Base-by-base conservation (phyloP, 1,284 basidiomycete species). In the Xanthoconium separans region DNA sequence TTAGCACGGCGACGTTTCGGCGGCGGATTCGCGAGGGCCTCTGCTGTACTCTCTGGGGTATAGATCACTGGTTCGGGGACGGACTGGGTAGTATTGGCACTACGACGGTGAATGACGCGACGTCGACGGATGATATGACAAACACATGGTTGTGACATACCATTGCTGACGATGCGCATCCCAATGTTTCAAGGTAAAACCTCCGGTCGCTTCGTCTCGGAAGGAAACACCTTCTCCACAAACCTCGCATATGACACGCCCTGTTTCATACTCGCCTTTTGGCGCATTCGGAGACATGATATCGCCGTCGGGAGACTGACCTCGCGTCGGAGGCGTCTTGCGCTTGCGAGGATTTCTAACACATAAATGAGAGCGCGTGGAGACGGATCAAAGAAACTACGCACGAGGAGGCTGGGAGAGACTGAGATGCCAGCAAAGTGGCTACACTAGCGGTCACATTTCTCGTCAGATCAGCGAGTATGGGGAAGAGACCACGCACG, bases 1-100 rank as follows among this genome's bases (percentile, higher is more conserved):
- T 90, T 90, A 0, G 87, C 84, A 31, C 87, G 80, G 6, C 87
- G 82, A 29, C 86, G 83, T 62, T 85, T 83, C 3, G 76, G 62
- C 0, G 78, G 78, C 6, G 78, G 78, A 58, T 77, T 75, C 1
- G 70, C 66, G 40, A 74, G 68, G 15, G 72, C 66, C 47, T 74
- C 71, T 1, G 71, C 70, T 10, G 74, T 69, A 53, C 68, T 72
- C 56, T 76, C 73, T 8, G 73, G 74, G n/a, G 74, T 73, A 56
- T 74, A 77, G 30, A 74, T 72, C 15, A 75, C 70, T 1, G 73
- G 70, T 13, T 71, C 70, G 16, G 64, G 64, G 4, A 63, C 64
- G 4, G 70, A 55, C 59, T 72, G 70, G 27, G 69, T 62, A 15
- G 64, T 66, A 37, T 66, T 73, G 36, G 68, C 70, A 45, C 67